Conservation (phyloP, 306 rosid genomes). For the Hippophae tibetana region DNA sequence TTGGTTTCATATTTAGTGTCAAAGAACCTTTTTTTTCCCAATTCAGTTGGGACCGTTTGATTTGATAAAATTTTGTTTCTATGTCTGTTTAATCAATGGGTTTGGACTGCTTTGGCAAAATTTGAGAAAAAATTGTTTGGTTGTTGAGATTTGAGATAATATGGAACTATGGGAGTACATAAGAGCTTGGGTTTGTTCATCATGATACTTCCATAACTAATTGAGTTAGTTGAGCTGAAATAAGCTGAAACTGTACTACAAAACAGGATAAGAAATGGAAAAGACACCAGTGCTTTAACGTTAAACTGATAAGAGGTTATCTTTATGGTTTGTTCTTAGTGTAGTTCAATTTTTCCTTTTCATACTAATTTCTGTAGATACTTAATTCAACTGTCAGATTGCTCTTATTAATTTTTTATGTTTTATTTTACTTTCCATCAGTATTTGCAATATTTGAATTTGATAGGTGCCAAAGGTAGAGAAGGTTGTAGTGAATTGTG, state of each 20-base stretch:
- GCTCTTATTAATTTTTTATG: conserved; percentile 1
- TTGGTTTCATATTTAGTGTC: conserved; percentile 5
- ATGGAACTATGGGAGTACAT: not conserved
- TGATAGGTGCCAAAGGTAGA: conserved; percentile 79
- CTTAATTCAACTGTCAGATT: not conserved
- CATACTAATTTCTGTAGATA: not conserved
- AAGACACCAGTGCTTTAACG: too few species aligned
- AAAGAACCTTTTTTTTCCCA: not conserved
- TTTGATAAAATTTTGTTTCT: too few species aligned
- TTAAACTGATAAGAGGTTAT: too few species aligned
- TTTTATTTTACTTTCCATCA: conserved; percentile 1
- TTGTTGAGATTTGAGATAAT: conserved; percentile 4
- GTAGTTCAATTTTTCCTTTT: not conserved
- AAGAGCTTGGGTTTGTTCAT: not conserved
- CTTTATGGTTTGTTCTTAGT: too few species aligned
- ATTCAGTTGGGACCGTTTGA: too few species aligned
- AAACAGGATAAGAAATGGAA: too few species aligned
- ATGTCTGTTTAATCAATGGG: not conserved
- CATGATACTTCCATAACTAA: not conserved
- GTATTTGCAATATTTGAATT: conserved; percentile 19
- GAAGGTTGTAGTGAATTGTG: conserved; percentile 90
- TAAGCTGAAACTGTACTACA: too few species aligned
- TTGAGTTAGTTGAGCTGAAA: too few species aligned
- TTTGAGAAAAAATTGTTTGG: not conserved
- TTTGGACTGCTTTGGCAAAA: not conserved